These are phyloP conservation scores for Nicotiana noctiflora DNA, from an alignment of 257 asterid species.

Conservation along the genomic window DNA sequence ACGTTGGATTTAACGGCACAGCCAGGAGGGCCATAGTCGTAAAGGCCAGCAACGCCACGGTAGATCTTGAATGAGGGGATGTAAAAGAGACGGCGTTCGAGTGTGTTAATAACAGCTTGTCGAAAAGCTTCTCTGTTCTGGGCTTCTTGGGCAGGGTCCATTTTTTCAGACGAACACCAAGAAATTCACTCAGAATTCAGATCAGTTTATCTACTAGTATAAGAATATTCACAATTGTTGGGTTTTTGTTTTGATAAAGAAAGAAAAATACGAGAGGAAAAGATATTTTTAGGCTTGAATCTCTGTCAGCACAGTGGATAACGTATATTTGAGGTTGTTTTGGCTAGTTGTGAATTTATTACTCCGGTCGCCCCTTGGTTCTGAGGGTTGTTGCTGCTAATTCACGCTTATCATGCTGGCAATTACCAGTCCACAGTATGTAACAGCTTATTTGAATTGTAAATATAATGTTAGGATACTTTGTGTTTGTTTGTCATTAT, in stretches of 20 bases:
- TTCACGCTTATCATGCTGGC: background rate
- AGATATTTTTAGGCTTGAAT: background rate
- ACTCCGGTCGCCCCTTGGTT: background rate
- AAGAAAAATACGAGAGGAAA: background rate
- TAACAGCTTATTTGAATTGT: too few relatives aligned
- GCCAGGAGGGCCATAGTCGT: conserved; percentile 91
- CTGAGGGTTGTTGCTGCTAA: background rate
- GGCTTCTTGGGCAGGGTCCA: background rate
- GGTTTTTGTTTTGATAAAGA: background rate
- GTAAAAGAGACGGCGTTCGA: conserved; percentile 71
- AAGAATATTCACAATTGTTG: background rate
- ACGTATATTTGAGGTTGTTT: background rate
- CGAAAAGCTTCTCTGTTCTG: conserved; percentile 53
- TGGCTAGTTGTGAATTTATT: background rate
- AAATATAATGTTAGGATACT: too few relatives aligned
- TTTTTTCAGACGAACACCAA: background rate
- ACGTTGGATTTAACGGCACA: conserved; percentile 80
- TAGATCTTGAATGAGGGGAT: conserved; percentile 83
- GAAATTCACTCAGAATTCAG: background rate
- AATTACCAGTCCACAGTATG: background rate
- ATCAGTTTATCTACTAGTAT: background rate
- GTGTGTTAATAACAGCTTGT: conserved; percentile 60
- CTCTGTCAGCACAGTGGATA: background rate
- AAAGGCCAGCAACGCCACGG: conserved; percentile 81
- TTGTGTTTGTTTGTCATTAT: too few relatives aligned